Base-by-base conservation (phyloP, 805 yeast species). In the Hanseniaspora nectarophila region DNA sequence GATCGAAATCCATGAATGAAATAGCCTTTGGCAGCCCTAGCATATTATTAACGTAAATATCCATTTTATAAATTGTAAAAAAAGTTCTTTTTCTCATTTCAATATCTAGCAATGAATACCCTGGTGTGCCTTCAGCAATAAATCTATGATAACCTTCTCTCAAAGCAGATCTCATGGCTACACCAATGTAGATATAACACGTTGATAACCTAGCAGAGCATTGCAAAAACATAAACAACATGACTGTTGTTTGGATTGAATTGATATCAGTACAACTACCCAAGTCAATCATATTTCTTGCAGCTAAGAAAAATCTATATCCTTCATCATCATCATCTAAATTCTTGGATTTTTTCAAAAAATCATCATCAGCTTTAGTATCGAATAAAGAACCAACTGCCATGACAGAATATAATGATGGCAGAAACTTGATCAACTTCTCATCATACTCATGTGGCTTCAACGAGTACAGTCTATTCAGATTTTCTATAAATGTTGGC, bases 31-130 rank as follows among this genome's bases (percentile, higher is more conserved):
- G 97, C 45, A 88, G 70, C 0, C 96, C 96, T 57, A 89, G 64
- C 76, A 88, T 81, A 3, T 95, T 85, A 64, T 87, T 86, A 54
- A 88, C 85, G 63, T 89, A 89, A 37, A 87, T 80, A 63, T 89
- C 96, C 85, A 88, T 77, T 63, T 89, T 88, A 65, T 85, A 82
- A 54, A 89, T 82, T 0, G 95, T 85, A 80, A 86, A 88, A 63
- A 88, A 88, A 28, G 88, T 69, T 56, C 96, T 73, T 63, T 87
- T 89, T 53, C 95, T 73, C 45, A 87, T 84, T 62, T 89, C 96
- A 34, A 82, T 73, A 62, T 84, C 95, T 47, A 89, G 81, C 0
- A 89, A 65, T 73, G 68, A 66, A 72, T 80, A 54, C 63, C 73
- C 60, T 0, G 66, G 59, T 18, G 59, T 57, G n/a, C 61, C 62